Evolutionary conservation across 768 basidiomycete species (phyloP), one percentile per base, ranked within the genome.

Genomic region (Agaricus blazei): DNA sequence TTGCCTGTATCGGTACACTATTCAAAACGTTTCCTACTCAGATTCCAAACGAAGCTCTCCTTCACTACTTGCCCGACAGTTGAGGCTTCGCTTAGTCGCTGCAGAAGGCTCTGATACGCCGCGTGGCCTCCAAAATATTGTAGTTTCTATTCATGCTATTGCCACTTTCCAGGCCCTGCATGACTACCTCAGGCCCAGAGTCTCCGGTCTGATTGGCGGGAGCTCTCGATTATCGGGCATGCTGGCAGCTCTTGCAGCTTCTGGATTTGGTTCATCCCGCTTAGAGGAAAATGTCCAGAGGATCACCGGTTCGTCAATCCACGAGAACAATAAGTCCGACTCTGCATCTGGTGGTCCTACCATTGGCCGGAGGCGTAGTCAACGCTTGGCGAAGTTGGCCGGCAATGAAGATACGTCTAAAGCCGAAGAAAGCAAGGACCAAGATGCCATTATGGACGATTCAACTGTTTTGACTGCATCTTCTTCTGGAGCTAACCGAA

Each of bases 161-260:
- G 96, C 97, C 1, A 98, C 94, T 1, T 93, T 98, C 80, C 93
- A 97, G 67, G 94, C 96, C 1, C 79, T 98, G 29, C 92, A 97
- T 64, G 95, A 97, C 68, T 99, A 98, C 67, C 81, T 98, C 11
- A 87, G 93, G 1, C 96, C 96, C 26, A 82, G 93, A 3, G 87
- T 97, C 31, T 76, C 92, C 5, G 90, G 91, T 0, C 66, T 89
- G 24, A 67, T 87, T 49, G 77, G 79, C 8, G 74, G 79, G 54
- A 76, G 78, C 28, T 84, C 83, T 15, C 81, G 93, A 12, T 71
- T 96, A 27, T 88, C 90, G 9, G 87, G 87, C 47, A 93, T 96
- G 87, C 81, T 97, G 46, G 92, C 94, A n/a, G 88, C 93, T 14
- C 76, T 95, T 54, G 85, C 90, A 7, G 85, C 87, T 4, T 84